Conservation (phyloP, 495 filamentous ascomycete species). For the Gamarada debralockiae region DNA sequence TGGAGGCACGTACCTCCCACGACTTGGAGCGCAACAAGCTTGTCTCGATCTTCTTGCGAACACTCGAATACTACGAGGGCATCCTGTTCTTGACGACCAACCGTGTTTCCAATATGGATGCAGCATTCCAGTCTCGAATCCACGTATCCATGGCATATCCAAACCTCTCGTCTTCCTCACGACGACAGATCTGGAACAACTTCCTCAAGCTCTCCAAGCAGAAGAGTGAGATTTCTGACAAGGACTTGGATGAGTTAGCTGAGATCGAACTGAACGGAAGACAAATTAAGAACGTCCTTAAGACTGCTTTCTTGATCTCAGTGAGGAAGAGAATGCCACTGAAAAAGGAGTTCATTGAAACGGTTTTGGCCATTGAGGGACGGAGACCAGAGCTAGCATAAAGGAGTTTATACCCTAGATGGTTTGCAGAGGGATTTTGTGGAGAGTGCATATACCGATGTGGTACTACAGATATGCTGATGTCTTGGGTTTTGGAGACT, state of each 20-base stretch:
- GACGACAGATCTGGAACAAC: constrained; percentile 77
- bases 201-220: constrained; percentile 52
- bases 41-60: constrained; percentile 67
- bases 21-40: constrained; percentile 73
- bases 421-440: too few species aligned
- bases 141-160: constrained; percentile 72
- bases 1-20: constrained; percentile 62
- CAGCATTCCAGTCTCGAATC: constrained; percentile 55
- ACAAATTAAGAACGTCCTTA: constrained; percentile 55
- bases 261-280: constrained; percentile 76
- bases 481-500: too few species aligned
- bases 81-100: constrained; percentile 80
- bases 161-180: constrained; percentile 65
- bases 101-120: constrained; percentile 66
- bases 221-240: constrained; percentile 55
- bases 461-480: too few species aligned
- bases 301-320: constrained; percentile 27
- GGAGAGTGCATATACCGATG: too few species aligned
- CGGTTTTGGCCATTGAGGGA: constrained; percentile 12
- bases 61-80: constrained; percentile 63
- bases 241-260: constrained; percentile 61
- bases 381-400: background rate
- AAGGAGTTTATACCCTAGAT: constrained; percentile 1
- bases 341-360: constrained; percentile 8
- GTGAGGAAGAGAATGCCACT: constrained; percentile 4